Percentiles rank a stretch among this genome's conserved stretches.
Conservation (phyloP, 345 rosid species). For the Aethionema arabicum region DNA sequence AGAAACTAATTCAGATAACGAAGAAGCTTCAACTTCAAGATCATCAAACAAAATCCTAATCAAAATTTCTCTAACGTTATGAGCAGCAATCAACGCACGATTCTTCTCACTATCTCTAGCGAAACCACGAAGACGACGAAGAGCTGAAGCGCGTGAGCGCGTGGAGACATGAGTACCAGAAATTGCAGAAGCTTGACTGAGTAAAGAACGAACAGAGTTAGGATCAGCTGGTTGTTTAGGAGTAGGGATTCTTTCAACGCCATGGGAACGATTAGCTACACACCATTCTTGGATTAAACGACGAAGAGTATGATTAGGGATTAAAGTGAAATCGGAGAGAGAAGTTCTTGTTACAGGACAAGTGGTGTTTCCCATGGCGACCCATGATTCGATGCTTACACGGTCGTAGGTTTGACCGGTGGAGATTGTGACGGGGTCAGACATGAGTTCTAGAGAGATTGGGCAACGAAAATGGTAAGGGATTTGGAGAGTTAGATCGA, state of each 20-base stretch:
- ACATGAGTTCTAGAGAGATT: conserved; percentile 91
- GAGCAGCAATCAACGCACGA: conserved; percentile 59
- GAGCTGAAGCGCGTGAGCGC: conserved; percentile 63
- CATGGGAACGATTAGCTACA: conserved; percentile 78
- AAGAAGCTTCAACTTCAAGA: conserved; percentile 19
- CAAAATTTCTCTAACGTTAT: conserved; percentile 52
- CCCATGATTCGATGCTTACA: conserved; percentile 92
- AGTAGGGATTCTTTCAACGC: conserved; percentile 84
- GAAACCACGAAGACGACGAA: conserved; percentile 74
- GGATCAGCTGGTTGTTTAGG: conserved; percentile 99
- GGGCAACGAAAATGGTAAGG: conserved; percentile 97
- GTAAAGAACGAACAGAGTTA: conserved; percentile 50
- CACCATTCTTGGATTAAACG: conserved; percentile 98
- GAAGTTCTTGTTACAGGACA: conserved; percentile 86
- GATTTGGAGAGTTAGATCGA: conserved; percentile 72
- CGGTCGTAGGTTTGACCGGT: conserved; percentile 99
- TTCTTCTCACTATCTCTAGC: conserved; percentile 92
- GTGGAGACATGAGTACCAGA: conserved; percentile 37
- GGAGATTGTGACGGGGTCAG: conserved; percentile 87
- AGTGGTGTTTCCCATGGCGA: conserved; percentile 84
- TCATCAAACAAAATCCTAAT: conserved; percentile 47
- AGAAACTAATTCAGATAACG: conserved; percentile 48
- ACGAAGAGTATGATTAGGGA: conserved; percentile 98
- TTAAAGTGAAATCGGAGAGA: conserved; percentile 79
- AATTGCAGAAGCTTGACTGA: conserved; percentile 58